Evolutionary conservation across 2,329 filamentous ascomycete species (phyloP).

Genomic region (Pseudopyricularia javanii): DNA sequence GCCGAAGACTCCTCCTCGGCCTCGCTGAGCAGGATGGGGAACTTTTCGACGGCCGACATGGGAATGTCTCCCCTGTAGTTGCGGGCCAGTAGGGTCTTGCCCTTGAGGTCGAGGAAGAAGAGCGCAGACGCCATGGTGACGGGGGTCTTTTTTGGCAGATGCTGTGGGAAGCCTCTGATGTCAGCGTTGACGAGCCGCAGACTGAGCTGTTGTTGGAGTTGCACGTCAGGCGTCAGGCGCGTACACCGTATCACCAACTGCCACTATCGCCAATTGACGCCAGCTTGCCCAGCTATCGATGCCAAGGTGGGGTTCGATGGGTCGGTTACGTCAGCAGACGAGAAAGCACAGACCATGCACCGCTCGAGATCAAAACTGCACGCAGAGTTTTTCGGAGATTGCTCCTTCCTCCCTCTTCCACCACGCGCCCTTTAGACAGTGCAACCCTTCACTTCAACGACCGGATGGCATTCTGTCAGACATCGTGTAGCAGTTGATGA

Average conservation of each 20-base stretch:
- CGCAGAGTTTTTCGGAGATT: background rate
- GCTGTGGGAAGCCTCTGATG: background rate
- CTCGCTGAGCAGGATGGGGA: conserved; percentile 88
- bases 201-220: too few relatives aligned
- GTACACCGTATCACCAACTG: conserved; percentile 2
- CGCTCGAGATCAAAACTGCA: background rate
- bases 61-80: conserved; percentile 98
- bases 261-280: background rate
- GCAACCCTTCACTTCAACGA: conserved; percentile 54
- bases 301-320: conserved; percentile 1
- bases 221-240: too few relatives aligned
- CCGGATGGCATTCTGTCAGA: conserved; percentile 58
- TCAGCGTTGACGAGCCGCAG: too few relatives aligned
- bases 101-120: conserved; percentile 99
- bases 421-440: conserved; percentile 80
- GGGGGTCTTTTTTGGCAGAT: background rate
- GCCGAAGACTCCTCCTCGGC: conserved; percentile 98
- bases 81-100: conserved; percentile 98
- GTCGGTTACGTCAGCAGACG: background rate
- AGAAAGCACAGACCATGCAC: background rate
- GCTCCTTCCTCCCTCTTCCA: conserved; percentile 7
- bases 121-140: conserved; percentile 79
- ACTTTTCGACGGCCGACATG: conserved; percentile 98
- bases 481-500: conserved; percentile 49
- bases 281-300: background rate